Evolutionary conservation across 2,329 filamentous ascomycete species (phyloP).

Genomic region (Fonsecaea pedrosoi): DNA sequence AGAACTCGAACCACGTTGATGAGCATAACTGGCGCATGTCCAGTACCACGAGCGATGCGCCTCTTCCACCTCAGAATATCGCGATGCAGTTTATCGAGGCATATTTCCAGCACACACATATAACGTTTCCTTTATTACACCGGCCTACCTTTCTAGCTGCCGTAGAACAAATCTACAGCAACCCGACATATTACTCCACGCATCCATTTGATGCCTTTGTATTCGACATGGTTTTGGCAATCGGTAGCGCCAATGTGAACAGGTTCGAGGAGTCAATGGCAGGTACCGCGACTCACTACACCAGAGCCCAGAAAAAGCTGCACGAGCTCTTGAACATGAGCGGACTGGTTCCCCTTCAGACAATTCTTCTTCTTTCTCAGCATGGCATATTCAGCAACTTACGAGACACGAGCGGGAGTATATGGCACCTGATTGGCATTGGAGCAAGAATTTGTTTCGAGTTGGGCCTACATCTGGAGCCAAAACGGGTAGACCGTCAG

Average conservation of each 20-base stretch:
- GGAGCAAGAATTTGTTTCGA: constrained; percentile 53
- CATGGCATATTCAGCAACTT: constrained; percentile 52
- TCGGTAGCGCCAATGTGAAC: constrained; percentile 51
- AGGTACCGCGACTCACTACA: constrained; percentile 52
- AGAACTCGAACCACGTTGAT: neutral
- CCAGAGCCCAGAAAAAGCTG: constrained; percentile 48
- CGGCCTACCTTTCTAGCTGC: constrained; percentile 41
- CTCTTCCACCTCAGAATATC: neutral
- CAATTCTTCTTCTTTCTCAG: constrained; percentile 53
- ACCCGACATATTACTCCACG: constrained; percentile 36
- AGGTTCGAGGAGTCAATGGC: constrained; percentile 54
- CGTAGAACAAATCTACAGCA: constrained; percentile 33
- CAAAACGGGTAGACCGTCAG: constrained; percentile 45
- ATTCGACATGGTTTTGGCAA: constrained; percentile 54
- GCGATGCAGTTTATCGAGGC: constrained; percentile 42
- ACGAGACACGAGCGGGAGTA: constrained; percentile 49
- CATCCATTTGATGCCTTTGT: constrained; percentile 49
- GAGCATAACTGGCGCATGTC: neutral
- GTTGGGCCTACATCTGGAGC: constrained; percentile 51
- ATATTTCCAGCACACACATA: constrained; percentile 53
- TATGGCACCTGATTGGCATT: constrained; percentile 56
- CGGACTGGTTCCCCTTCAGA: constrained; percentile 50
- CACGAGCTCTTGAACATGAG: constrained; percentile 48
- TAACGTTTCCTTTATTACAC: constrained; percentile 53
- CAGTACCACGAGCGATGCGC: neutral